Conservation (phyloP, 345 rosid genomes). For the Lumnitzera littorea region DNA sequence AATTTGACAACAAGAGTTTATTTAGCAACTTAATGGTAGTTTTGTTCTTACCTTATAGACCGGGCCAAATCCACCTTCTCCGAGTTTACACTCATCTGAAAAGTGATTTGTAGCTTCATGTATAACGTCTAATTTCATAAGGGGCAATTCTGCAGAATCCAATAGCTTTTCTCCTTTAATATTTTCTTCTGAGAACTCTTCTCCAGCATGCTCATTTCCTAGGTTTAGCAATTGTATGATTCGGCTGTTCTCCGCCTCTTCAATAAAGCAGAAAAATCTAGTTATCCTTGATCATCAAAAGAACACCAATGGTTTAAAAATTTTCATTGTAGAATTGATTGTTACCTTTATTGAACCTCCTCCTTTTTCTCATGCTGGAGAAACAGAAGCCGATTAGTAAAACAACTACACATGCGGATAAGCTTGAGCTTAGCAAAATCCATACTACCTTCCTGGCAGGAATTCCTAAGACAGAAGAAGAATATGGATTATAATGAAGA, state of each 20-base stretch:
- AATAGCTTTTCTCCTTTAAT: conserved; percentile 1
- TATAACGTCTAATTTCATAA: conserved; percentile 13
- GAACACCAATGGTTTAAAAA: background rate
- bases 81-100: conserved; percentile 26
- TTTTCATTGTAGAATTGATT: background rate
- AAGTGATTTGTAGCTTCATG: conserved; percentile 21
- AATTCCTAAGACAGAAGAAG: background rate
- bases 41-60: conserved; percentile 28
- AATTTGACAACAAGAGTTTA: no score
- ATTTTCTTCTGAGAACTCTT: background rate
- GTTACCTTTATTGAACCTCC: conserved; percentile 1
- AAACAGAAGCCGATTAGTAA: background rate
- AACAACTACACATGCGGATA: background rate
- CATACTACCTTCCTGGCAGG: background rate
- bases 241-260: conserved; percentile 8
- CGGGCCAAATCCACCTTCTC: conserved; percentile 45
- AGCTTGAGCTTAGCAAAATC: conserved; percentile 5
- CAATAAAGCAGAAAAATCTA: background rate
- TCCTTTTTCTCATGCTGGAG: conserved; percentile 2
- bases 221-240: conserved; percentile 14
- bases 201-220: background rate
- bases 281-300: background rate
- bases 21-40: no score
- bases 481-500: no score
- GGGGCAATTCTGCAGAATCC: conserved; percentile 17